phyloP scores from a whole-genome alignment of 768 basidiomycete species.

The Trametes maxima region DNA sequence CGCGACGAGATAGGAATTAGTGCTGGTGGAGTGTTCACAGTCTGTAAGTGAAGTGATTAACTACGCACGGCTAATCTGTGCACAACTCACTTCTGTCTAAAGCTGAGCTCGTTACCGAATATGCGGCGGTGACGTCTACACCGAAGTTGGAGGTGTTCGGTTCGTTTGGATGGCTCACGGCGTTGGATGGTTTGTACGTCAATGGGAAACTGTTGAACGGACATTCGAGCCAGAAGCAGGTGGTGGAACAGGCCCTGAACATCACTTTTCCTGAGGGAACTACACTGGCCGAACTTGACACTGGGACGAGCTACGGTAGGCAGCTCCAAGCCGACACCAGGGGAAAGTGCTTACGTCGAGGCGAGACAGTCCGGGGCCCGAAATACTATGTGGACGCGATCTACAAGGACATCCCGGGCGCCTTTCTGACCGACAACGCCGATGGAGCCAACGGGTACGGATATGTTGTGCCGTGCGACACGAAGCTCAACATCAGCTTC shows the following conservation, averaged over 20 bases:
- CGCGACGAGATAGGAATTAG: not conserved
- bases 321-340: no score
- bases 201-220: not conserved
- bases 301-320: not conserved
- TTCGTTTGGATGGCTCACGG: not conserved
- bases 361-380: constrained; percentile 10
- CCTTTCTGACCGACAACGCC: not conserved
- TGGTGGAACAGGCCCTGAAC: not conserved
- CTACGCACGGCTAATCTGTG: not conserved
- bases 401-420: constrained; percentile 25
- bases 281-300: not conserved
- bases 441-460: not conserved
- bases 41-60: not conserved
- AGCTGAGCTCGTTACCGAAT: not conserved
- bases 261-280: not conserved
- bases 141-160: not conserved
- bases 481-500: constrained; percentile 21
- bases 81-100: no score
- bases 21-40: constrained; percentile 8
- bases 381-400: constrained; percentile 20
- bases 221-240: not conserved
- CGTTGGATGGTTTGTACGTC: not conserved
- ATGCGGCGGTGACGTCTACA: not conserved
- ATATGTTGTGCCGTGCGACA: constrained; percentile 26
- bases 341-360: not conserved